Evolutionary conservation across 108 stramenopile species (phyloP).

Genomic region (Mediolabrus comicus): DNA sequence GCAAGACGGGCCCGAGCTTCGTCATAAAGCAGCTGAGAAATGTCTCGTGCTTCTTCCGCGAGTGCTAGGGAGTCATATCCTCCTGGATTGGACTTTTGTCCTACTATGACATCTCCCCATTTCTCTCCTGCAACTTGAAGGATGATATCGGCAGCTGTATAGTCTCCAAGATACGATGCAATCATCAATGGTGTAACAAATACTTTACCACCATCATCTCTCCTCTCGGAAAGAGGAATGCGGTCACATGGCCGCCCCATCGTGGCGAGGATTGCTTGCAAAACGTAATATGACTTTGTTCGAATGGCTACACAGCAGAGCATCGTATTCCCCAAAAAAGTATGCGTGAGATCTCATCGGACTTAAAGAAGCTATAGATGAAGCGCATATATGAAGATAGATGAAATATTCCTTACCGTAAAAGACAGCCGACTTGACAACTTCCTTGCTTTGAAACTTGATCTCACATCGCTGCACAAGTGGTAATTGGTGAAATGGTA

Average conservation of each 20-base stretch:
- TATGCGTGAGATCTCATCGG: no score
- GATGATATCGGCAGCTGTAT: slow-evolving; percentile 6
- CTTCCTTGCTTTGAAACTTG: background rate
- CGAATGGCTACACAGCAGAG: background rate
- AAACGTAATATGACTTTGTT: background rate
- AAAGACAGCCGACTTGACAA: background rate
- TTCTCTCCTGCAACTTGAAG: background rate
- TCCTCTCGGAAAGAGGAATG: background rate
- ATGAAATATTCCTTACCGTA: no score
- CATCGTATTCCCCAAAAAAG: no score
- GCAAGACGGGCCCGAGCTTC: background rate
- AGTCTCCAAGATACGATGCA: slow-evolving; percentile 17
- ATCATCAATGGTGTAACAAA: slow-evolving; percentile 14
- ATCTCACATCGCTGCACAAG: slow-evolving; percentile 6
- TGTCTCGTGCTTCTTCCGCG: slow-evolving; percentile 5
- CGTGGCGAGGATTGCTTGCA: background rate
- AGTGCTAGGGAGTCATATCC: slow-evolving; percentile 9
- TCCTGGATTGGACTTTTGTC: background rate
- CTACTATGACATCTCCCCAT: slow-evolving; percentile 1
- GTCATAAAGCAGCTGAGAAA: background rate
- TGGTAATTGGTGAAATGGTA: slow-evolving; percentile 4
- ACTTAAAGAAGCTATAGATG: no score
- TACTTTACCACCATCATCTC: background rate
- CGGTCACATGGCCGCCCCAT: background rate
- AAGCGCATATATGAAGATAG: no score